Conservation (phyloP, 768 basidiomycete species). For the Lentinula edodes region DNA sequence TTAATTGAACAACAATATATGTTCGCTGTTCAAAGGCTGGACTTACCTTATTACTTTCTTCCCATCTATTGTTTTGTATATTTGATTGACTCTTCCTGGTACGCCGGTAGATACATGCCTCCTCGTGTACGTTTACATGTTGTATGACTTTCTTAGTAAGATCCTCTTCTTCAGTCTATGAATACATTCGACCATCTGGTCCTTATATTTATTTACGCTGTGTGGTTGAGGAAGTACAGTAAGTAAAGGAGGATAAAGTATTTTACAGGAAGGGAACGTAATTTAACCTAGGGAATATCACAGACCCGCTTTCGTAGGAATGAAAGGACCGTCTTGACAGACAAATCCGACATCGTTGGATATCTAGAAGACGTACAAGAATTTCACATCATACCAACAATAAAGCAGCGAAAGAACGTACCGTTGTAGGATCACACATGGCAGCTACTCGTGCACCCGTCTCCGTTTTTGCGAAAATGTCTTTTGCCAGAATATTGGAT, state of each 20-base stretch:
- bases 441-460: conserved; percentile 37
- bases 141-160: not conserved
- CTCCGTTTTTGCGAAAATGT: conserved; percentile 41
- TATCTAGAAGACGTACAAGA: conserved; percentile 22
- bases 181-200: conserved; percentile 6
- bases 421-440: conserved; percentile 50
- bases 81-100: not conserved
- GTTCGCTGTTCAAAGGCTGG: not conserved
- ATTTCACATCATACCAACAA: not conserved
- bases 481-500: conserved; percentile 40
- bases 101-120: not conserved
- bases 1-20: conserved; percentile 30
- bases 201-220: not conserved
- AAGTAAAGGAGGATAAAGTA: not conserved
- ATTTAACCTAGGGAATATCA: not conserved
- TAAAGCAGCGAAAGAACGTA: conserved; percentile 19
- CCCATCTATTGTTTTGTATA: conserved; percentile 1
- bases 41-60: not conserved
- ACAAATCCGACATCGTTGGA: conserved; percentile 43
- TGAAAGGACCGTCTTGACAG: conserved; percentile 41
- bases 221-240: not conserved
- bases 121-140: conserved; percentile 2
- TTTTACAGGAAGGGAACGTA: too few species aligned
- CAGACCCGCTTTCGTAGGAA: conserved; percentile 23
- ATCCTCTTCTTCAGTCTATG: not conserved